These are phyloP conservation scores for Phytophthora ohioensis DNA, from an alignment of 352 stramenopile species.

Conservation along the genomic window DNA sequence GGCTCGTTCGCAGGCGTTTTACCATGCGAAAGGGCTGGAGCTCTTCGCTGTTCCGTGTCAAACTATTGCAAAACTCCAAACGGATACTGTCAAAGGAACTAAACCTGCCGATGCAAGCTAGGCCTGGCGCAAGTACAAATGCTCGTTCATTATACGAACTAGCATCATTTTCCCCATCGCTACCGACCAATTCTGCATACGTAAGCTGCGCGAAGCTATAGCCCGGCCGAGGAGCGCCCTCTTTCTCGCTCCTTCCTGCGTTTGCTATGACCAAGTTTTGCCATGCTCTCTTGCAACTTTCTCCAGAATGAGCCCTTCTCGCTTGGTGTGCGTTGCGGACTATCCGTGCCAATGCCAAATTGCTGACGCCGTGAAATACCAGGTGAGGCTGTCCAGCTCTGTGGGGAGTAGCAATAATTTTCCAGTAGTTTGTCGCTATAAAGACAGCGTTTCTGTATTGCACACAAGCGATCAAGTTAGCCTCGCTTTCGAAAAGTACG, in stretches of 20 bases:
- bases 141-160: neutral
- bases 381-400: constrained; percentile 86
- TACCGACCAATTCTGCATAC: too few relatives aligned
- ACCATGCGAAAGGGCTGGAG: constrained; percentile 82
- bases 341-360: constrained; percentile 74
- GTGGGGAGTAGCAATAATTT: constrained; percentile 84
- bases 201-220: constrained; percentile 14
- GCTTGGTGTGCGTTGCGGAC: constrained; percentile 46
- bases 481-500: neutral
- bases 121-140: too few relatives aligned
- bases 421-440: constrained; percentile 88
- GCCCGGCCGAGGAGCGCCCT: constrained; percentile 33
- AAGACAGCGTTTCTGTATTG: constrained; percentile 69
- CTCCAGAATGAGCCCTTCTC: constrained; percentile 73
- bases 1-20: constrained; percentile 76
- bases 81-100: constrained; percentile 16
- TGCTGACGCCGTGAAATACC: constrained; percentile 73
- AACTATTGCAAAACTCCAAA: constrained; percentile 49
- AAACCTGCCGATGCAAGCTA: constrained; percentile 22
- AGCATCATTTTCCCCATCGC: too few relatives aligned
- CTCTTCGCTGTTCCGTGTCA: constrained; percentile 68
- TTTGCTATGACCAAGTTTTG: constrained; percentile 66
- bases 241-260: constrained; percentile 61
- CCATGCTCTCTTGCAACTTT: constrained; percentile 77
- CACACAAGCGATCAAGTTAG: constrained; percentile 3